Evolutionary conservation across 805 yeast genomes (phyloP).

Genomic region (Metschnikowia cubensis): DNA sequence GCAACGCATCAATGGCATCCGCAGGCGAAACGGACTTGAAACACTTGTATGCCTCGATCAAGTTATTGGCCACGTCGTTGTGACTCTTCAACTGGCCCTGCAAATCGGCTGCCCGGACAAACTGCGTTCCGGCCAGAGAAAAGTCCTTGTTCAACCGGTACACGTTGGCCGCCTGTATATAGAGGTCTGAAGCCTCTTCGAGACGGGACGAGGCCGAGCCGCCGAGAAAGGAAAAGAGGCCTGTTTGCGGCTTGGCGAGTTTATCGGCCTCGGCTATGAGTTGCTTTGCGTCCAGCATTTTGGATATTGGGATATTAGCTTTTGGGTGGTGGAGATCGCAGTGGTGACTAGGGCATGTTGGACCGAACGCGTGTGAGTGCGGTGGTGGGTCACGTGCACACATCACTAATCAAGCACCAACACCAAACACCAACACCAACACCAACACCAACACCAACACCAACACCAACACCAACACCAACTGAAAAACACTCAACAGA

Average conservation of each 20-base stretch:
- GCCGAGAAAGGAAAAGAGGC: slow-evolving; percentile 61
- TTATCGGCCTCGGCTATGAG: slow-evolving; percentile 44
- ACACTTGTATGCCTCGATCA: slow-evolving; percentile 76
- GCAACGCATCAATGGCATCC: slow-evolving; percentile 73
- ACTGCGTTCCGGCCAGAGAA: slow-evolving; percentile 73
- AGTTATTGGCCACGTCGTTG: slow-evolving; percentile 88
- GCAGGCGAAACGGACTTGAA: slow-evolving; percentile 69
- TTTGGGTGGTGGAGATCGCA: background rate
- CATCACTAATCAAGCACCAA: too few species aligned
- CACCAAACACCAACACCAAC: too few species aligned
- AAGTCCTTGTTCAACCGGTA: slow-evolving; percentile 74
- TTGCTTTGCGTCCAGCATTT: slow-evolving; percentile 35
- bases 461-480: too few species aligned
- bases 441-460: too few species aligned
- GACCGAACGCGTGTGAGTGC: too few species aligned
- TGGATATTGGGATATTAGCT: too few species aligned
- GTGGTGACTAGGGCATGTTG: too few species aligned
- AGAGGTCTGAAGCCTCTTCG: slow-evolving; percentile 92
- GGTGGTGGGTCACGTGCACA: too few species aligned
- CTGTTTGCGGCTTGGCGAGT: slow-evolving; percentile 55
- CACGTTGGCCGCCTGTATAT: slow-evolving; percentile 88
- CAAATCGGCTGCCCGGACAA: slow-evolving; percentile 79
- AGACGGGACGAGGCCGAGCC: slow-evolving; percentile 59
- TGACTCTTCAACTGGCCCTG: slow-evolving; percentile 71
- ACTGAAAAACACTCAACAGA: too few species aligned